Evolutionary conservation across 1,139 yeast species (phyloP).

Genomic region (Debaryomycetaceae sp.): DNA sequence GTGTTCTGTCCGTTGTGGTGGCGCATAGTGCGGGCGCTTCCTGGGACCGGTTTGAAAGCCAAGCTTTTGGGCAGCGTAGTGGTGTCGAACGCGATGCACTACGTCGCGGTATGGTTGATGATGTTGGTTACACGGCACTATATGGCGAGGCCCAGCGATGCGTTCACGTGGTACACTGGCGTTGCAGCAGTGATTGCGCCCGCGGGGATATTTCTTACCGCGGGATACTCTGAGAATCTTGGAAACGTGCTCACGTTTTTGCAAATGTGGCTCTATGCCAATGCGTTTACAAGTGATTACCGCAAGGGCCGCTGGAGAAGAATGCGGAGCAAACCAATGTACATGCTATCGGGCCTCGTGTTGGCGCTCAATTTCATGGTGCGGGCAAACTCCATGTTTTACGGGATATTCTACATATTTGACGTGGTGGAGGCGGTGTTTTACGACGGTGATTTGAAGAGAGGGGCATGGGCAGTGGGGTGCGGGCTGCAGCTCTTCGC

Average conservation of each 20-base stretch:
- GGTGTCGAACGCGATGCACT: conserved; percentile 45
- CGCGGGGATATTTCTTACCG: conserved; percentile 69
- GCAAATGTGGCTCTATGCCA: conserved; percentile 45
- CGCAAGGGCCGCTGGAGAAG: conserved; percentile 6
- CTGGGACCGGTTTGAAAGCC: conserved; percentile 24
- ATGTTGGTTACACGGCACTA: conserved; percentile 32
- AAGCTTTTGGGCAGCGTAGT: conserved; percentile 33
- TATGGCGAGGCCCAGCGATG: conserved; percentile 2
- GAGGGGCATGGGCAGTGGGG: conserved; percentile 21
- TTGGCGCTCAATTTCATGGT: conserved; percentile 51
- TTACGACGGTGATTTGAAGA: conserved; percentile 7
- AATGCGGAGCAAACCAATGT: conserved; percentile 9
- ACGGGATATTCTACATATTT: conserved; percentile 57
- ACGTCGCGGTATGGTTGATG: conserved; percentile 36
- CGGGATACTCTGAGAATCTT: conserved; percentile 69
- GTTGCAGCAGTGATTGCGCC: conserved; percentile 41
- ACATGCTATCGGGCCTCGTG: conserved; percentile 45
- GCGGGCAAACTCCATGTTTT: conserved; percentile 64
- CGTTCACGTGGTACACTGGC: conserved; percentile 1
- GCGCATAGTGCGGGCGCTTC: conserved; percentile 26
- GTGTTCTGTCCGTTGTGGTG: conserved; percentile 84
- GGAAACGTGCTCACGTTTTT: conserved; percentile 56
- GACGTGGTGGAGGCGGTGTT: conserved; percentile 33
- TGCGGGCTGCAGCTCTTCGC: conserved; percentile 47
- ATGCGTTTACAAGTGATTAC: conserved; percentile 12